These are phyloP conservation scores for Metschnikowia sp. DNA, from an alignment of 805 yeast genomes.

Conservation along the genomic window DNA sequence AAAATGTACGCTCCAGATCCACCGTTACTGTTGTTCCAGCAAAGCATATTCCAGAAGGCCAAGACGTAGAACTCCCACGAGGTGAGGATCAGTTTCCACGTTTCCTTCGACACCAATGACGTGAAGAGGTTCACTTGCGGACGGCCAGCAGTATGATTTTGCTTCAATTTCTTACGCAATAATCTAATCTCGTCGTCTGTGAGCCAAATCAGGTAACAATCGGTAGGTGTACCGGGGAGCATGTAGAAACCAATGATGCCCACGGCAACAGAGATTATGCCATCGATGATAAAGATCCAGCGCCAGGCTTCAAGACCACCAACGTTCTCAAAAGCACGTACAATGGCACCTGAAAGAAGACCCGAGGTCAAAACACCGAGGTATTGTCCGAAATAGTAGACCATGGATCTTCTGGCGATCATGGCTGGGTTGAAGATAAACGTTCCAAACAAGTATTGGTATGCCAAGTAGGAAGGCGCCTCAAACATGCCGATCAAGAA, in stretches of 20 bases:
- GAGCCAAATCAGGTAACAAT: slow-evolving; percentile 17
- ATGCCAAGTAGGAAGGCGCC: slow-evolving; percentile 25
- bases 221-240: slow-evolving; percentile 21
- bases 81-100: slow-evolving; percentile 52
- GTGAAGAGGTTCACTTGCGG: slow-evolving; percentile 15
- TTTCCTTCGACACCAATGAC: slow-evolving; percentile 20
- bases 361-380: slow-evolving; percentile 30
- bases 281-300: slow-evolving; percentile 19
- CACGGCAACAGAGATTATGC: slow-evolving; percentile 15
- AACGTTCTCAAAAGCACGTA: slow-evolving; percentile 11
- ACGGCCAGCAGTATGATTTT: slow-evolving; percentile 18
- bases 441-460: slow-evolving; percentile 26
- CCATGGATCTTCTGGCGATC: slow-evolving; percentile 25
- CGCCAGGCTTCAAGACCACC: slow-evolving; percentile 18
- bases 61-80: slow-evolving; percentile 62
- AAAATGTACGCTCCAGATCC: slow-evolving; percentile 55
- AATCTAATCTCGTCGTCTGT: slow-evolving; percentile 18
- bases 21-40: slow-evolving; percentile 60
- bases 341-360: slow-evolving; percentile 22
- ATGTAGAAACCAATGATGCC: slow-evolving; percentile 17
- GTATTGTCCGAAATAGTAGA: slow-evolving; percentile 27
- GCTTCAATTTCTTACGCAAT: slow-evolving; percentile 36
- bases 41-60: slow-evolving; percentile 51
- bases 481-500: slow-evolving; percentile 26
- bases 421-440: slow-evolving; percentile 24